A percentile compares a stretch with the other conserved stretches of the same genome.
phyloP scores from a whole-genome alignment of 371 early-diverging fungal species.

The Rhizopus microsporus region DNA sequence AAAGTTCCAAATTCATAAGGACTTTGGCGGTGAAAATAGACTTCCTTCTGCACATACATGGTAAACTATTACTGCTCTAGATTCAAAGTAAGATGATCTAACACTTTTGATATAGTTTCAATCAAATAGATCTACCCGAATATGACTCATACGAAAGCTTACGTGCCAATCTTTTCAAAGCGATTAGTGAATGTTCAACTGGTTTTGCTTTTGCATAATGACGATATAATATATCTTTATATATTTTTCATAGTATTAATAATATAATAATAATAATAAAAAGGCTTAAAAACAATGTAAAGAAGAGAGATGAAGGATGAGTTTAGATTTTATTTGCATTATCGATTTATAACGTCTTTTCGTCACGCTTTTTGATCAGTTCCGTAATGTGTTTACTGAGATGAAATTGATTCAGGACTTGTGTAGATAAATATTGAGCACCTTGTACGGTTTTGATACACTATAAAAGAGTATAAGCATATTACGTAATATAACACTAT shows the following conservation, averaged over 20 bases:
- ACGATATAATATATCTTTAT: background rate
- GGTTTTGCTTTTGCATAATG: constrained; percentile 91
- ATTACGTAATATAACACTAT: background rate
- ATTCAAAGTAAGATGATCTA: background rate
- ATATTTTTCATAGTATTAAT: too few species aligned
- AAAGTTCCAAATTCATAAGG: constrained; percentile 99
- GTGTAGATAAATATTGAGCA: constrained; percentile 56
- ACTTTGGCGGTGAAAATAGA: constrained; percentile 83
- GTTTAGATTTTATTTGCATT: too few species aligned
- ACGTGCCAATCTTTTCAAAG: constrained; percentile 82
- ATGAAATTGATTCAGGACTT: constrained; percentile 45
- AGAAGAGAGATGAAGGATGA: too few species aligned
- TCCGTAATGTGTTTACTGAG: constrained; percentile 60
- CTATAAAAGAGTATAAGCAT: constrained; percentile 20
- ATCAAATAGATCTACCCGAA: constrained; percentile 97
- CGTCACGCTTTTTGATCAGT: constrained; percentile 47
- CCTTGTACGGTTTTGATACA: constrained; percentile 68
- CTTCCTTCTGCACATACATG: constrained; percentile 99
- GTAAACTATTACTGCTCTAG: constrained; percentile 47
- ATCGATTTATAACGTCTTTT: background rate
- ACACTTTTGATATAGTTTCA: constrained; percentile 72
- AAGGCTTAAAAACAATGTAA: too few species aligned
- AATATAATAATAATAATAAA: too few species aligned
- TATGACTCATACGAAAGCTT: constrained; percentile 94
- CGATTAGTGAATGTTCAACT: constrained; percentile 94